A percentile compares a stretch with the other conserved stretches of the same genome.
phyloP scores from a whole-genome alignment of 768 basidiomycete species.

The Auricularia cornea region DNA sequence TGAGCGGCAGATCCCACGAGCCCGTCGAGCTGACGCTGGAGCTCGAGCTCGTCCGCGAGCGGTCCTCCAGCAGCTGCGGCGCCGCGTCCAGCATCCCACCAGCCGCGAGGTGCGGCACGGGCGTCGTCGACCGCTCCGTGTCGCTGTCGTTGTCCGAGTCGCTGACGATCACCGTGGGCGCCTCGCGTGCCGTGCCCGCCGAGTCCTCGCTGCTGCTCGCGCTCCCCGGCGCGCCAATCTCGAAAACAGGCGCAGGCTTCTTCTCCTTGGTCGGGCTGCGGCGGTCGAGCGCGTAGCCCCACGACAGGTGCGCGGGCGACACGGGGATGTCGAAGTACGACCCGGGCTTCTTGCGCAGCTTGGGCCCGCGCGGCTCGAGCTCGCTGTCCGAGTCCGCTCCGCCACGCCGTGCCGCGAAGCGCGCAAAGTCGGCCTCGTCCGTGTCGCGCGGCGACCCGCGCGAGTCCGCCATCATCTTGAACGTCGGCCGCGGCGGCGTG shows the following conservation, averaged over 20 bases:
- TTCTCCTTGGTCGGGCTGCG: neutral
- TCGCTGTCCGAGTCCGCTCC: neutral
- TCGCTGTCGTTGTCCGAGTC: neutral
- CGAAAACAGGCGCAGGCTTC: neutral
- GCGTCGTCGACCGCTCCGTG: neutral
- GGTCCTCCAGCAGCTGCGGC: neutral
- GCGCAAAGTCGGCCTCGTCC: neutral
- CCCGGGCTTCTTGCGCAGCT: neutral
- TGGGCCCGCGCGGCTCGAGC: neutral
- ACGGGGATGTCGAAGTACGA: neutral
- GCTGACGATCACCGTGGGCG: neutral
- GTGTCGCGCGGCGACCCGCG: neutral
- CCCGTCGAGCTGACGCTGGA: neutral
- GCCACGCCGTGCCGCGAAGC: neutral
- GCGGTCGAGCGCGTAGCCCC: neutral
- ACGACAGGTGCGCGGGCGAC: neutral
- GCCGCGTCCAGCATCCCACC: neutral
- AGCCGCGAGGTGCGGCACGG: neutral
- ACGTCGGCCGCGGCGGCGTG: neutral
- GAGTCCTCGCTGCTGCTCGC: neutral
- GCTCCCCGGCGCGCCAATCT: neutral
- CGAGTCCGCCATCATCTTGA: neutral
- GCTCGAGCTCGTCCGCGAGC: conserved; percentile 1
- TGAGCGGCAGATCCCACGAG: neutral
- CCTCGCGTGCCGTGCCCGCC: neutral